phyloP scores from a whole-genome alignment of 2,329 filamentous ascomycete species.

The Ambrosiella beaveri region DNA sequence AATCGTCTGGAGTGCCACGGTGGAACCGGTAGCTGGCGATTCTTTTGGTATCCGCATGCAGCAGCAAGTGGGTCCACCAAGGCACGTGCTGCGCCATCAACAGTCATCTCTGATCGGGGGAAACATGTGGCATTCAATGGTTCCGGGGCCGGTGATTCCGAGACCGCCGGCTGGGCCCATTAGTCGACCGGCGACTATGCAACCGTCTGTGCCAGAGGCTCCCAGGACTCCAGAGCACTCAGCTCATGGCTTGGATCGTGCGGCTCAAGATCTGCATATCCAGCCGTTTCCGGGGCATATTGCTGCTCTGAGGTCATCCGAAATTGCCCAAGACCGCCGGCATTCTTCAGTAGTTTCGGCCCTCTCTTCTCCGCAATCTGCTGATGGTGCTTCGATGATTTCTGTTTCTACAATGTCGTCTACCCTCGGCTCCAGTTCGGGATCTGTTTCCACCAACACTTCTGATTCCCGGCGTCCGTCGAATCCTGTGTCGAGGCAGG shows the following conservation, averaged over 20 bases:
- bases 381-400: neutral
- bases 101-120: neutral
- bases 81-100: neutral
- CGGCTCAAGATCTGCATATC: neutral
- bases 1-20: too few species aligned
- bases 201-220: neutral
- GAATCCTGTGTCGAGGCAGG: too few species aligned
- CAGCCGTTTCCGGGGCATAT: neutral
- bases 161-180: neutral
- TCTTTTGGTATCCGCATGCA: too few species aligned
- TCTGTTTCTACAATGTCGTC: neutral
- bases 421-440: neutral
- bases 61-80: neutral
- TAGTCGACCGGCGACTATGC: neutral
- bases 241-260: neutral
- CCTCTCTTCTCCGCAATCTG: neutral
- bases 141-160: neutral
- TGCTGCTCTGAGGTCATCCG: neutral
- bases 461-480: neutral
- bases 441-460: neutral
- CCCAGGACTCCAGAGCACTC: too few species aligned
- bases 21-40: too few species aligned
- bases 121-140: neutral
- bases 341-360: conserved; percentile 1
- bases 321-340: neutral